Percentiles rank a stretch among this genome's conserved stretches.
Conservation (phyloP, 2,329 filamentous ascomycete genomes). For the Hymenoscyphus salicellus region DNA sequence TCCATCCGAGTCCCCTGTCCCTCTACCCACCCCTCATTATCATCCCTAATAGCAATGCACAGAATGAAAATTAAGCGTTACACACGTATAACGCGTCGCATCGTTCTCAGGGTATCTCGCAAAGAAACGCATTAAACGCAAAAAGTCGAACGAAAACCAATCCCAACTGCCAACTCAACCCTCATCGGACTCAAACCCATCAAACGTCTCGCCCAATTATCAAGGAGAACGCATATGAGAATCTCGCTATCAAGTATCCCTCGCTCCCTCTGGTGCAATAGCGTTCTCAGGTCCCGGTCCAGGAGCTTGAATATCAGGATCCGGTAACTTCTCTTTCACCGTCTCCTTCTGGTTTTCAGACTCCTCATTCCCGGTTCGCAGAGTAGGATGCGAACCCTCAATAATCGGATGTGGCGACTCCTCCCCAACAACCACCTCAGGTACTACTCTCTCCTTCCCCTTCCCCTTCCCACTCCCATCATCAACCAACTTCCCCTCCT, state of each 20-base stretch:
- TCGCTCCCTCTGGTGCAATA: conserved; percentile 27
- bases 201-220: too few relatives aligned
- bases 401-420: background rate
- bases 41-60: background rate
- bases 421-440: too few relatives aligned
- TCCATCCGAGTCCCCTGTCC: too few relatives aligned
- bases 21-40: background rate
- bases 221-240: too few relatives aligned
- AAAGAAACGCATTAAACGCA: background rate
- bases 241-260: conserved; percentile 6
- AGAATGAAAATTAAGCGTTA: background rate
- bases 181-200: too few relatives aligned
- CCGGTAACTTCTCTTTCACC: background rate
- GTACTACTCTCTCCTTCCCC: background rate
- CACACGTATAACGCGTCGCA: background rate
- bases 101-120: background rate
- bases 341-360: background rate
- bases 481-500: background rate
- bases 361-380: background rate
- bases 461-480: background rate
- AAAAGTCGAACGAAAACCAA: background rate
- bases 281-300: conserved; percentile 28
- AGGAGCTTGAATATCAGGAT: conserved; percentile 22
- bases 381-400: background rate
- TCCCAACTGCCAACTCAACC: too few relatives aligned